Base-by-base conservation (phyloP, 2,329 filamentous ascomycete species). In the Neurospora crassa region DNA sequence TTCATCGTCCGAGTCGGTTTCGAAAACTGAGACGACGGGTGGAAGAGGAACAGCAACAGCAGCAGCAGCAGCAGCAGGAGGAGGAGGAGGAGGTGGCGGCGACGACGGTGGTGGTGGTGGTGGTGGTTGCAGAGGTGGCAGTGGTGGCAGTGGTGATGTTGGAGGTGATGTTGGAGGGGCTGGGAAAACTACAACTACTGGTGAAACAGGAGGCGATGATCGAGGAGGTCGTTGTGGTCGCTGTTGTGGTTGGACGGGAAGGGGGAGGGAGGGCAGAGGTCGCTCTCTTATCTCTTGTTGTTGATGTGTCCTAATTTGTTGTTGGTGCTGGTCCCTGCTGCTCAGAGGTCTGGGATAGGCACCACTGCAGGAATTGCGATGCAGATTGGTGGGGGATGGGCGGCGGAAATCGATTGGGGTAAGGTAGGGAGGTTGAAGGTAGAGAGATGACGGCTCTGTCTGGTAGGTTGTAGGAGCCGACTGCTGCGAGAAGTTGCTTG, bases 1-100 rank as follows among this genome's bases (percentile, higher is more conserved):
- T 45, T 84, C 83, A 20, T 77, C 78, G 71, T 86, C 83, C 5
- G 82, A 82, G 74, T 85, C 84, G 14, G 81, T 75, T 68, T 86
- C 84, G 73, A 86, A 86, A 24, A 75, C 72, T 18, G 53, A 63
- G 29, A 63, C 29, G 14, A 63, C 53, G 6, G 53, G 24, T 18
- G 53, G 53, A 63, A 16, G 16, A 16, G 29, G 14, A 63, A 16
- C 2, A 37, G 24, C 16, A 29, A 34, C 14, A 63, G 53, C 34
- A 7, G 14, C 14, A 5, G 20, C 3, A n/a, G 53, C 6, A 7
- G 45, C 3, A 37, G 34, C 2, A 37, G 34, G 34, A 7, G 34
- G 34, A 7, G 34, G 34, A 8, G 34, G 34, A 6, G 34, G 34
- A 1, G 8, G 45, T 2, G 53, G 47, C 2, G 47, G 14, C 2